Base-by-base conservation (phyloP, 495 filamentous ascomycete species). In the Entonaema liquescens region DNA sequence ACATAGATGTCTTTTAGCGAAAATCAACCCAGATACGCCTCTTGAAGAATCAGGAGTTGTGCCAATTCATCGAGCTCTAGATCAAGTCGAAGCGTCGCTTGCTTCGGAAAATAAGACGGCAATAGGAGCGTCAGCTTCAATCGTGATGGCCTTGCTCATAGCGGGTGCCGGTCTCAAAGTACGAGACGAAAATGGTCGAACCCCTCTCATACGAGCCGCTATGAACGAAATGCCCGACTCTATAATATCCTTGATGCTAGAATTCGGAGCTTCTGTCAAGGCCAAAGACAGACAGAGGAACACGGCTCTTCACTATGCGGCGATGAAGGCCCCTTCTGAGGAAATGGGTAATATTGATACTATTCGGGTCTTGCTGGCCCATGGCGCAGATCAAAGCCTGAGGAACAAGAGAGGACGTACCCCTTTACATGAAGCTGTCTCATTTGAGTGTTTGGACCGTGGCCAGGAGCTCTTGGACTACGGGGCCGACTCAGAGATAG, bases 61-160 rank as follows among this genome's bases (percentile, higher is more conserved):
- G 26, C 64, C 70, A 9, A 65, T 72, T 29, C 70, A 72, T 50
- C 59, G 49, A 56, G 70, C 60, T n/a, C 38, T 72, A 8, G 26
- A 31, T 8, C 47, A 50, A 23, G 55, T 65, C 13, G 70, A 68
- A 54, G 59, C 29, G 5, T 68, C 70, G 5, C 70, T 68, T 21
- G 55, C 59, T 59, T 68, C 59, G 19, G 44, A 54, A 26, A 72
- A 72, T 21, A 68, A 53, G 13, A 50, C 49, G 13, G 63, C 59
- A 8, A 40, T 38, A 11, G 31, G 47, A 35, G 56, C 49, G 5
- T 72, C 64, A 23, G 47, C 60, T 33, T 72, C 59, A 35, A 81
- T 81, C 17, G 59, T 81, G 17, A 72, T 68, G 17, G 75, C 77
- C 8, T 31, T 81, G 19, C 64, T 80, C 8, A 67, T 76, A 47